phyloP scores from a whole-genome alignment of 2,329 filamentous ascomycete species.

The Aspergillus niger region DNA sequence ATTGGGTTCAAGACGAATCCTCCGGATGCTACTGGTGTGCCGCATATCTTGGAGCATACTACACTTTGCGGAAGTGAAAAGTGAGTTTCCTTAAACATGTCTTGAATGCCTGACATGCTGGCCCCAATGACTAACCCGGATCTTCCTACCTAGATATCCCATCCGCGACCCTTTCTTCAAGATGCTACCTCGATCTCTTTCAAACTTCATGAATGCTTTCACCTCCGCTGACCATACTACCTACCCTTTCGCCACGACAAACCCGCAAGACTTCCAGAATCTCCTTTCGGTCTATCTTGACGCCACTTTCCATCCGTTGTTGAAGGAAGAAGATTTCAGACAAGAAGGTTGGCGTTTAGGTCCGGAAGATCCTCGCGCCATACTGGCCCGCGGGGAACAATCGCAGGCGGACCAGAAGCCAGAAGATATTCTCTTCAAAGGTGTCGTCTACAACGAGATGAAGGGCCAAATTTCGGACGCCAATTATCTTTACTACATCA shows the following conservation, averaged over 20 bases:
- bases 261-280: conserved; percentile 91
- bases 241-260: conserved; percentile 97
- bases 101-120: background rate
- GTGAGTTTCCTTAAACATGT: conserved; percentile 51
- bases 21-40: conserved; percentile 91
- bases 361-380: conserved; percentile 76
- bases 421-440: conserved; percentile 46
- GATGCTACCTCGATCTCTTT: conserved; percentile 97
- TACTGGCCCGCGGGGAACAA: conserved; percentile 41
- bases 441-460: conserved; percentile 81
- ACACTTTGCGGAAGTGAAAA: conserved; percentile 94
- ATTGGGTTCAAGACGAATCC: conserved; percentile 99
- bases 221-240: conserved; percentile 95
- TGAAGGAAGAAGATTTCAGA: conserved; percentile 88
- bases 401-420: conserved; percentile 39
- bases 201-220: conserved; percentile 99
- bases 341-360: conserved; percentile 98
- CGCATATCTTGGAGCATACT: conserved; percentile 96
- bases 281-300: conserved; percentile 96
- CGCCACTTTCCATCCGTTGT: conserved; percentile 83
- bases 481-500: conserved; percentile 92
- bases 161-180: conserved; percentile 99
- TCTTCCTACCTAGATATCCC: conserved; percentile 66
- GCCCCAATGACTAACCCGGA: conserved; percentile 15
- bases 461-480: conserved; percentile 99